A percentile compares a stretch with the other conserved stretches of the same genome.
Conservation (phyloP, 208 protist species). For the Leishmania tropica region DNA sequence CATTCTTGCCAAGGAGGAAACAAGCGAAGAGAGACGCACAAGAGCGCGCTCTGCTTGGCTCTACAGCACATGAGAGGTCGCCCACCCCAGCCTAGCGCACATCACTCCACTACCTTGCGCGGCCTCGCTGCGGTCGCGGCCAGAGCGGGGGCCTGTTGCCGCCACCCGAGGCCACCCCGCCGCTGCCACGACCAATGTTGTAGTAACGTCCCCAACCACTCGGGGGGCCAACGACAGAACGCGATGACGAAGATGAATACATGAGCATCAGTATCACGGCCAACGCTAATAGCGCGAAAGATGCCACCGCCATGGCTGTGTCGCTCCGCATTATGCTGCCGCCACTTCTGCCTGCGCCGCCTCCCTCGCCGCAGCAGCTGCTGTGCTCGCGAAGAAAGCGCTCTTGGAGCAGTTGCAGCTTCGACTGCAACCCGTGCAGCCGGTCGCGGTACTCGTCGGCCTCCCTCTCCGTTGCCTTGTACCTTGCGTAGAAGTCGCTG, state of each 20-base stretch:
- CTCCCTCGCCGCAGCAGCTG: neutral
- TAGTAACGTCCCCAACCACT: neutral
- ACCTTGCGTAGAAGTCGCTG: slow-evolving; percentile 4
- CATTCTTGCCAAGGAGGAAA: neutral
- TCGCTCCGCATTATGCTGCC: neutral
- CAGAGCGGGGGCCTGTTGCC: neutral
- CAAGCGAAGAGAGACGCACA: neutral
- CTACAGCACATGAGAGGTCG: neutral
- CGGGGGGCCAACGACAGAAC: neutral
- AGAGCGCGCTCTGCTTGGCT: neutral
- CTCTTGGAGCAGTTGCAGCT: slow-evolving; percentile 7
- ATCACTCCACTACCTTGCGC: neutral
- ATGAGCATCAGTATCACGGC: neutral
- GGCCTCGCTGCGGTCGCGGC: slow-evolving; percentile 8
- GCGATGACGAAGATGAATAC: neutral
- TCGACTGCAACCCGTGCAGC: neutral
- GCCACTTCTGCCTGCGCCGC: neutral
- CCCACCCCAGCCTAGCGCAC: neutral
- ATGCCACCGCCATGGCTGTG: neutral
- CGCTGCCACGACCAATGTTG: neutral
- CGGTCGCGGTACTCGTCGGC: slow-evolving; percentile 1
- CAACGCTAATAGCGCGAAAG: neutral
- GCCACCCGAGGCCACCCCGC: neutral
- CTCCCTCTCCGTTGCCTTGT: neutral
- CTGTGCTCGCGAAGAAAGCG: slow-evolving; percentile 7